These are phyloP conservation scores for Hypericum androsaemum DNA, from an alignment of 345 rosid genomes.

Conservation along the genomic window DNA sequence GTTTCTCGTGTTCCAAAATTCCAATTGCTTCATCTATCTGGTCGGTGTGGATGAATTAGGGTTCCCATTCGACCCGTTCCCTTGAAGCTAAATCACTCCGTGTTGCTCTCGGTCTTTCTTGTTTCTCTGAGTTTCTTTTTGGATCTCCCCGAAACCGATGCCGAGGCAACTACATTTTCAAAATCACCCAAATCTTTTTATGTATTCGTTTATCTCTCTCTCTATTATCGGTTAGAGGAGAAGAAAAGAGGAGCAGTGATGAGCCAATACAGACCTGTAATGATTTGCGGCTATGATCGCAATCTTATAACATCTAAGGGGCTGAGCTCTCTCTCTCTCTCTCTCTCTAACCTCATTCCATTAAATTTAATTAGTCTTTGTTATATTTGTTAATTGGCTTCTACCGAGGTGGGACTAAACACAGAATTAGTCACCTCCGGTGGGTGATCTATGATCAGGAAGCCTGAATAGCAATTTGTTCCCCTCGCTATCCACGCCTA, in stretches of 20 bases:
- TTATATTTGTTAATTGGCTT: neutral
- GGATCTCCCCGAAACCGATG: too few species aligned
- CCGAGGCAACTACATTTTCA: too few species aligned
- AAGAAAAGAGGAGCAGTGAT: slow-evolving; percentile 50
- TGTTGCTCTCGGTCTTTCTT: too few species aligned
- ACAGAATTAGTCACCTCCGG: neutral
- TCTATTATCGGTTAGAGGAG: too few species aligned
- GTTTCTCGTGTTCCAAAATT: too few species aligned
- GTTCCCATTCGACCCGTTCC: too few species aligned
- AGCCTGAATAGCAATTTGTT: slow-evolving; percentile 24
- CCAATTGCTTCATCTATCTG: too few species aligned
- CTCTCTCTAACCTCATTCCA: neutral
- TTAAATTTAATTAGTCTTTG: neutral
- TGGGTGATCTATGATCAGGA: slow-evolving; percentile 7
- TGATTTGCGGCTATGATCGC: slow-evolving; percentile 90
- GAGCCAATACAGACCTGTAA: slow-evolving; percentile 90
- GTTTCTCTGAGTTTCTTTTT: too few species aligned
- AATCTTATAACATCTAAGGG: slow-evolving; percentile 82
- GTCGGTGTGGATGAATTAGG: too few species aligned
- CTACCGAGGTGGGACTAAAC: neutral
- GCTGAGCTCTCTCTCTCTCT: slow-evolving; percentile 39
- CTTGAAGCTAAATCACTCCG: too few species aligned
- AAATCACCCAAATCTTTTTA: too few species aligned
- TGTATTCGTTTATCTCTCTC: too few species aligned
- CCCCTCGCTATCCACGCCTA: slow-evolving; percentile 56